These are phyloP conservation scores for Centella asiatica DNA, from an alignment of 129 eudicot genomes.

Conservation along the genomic window DNA sequence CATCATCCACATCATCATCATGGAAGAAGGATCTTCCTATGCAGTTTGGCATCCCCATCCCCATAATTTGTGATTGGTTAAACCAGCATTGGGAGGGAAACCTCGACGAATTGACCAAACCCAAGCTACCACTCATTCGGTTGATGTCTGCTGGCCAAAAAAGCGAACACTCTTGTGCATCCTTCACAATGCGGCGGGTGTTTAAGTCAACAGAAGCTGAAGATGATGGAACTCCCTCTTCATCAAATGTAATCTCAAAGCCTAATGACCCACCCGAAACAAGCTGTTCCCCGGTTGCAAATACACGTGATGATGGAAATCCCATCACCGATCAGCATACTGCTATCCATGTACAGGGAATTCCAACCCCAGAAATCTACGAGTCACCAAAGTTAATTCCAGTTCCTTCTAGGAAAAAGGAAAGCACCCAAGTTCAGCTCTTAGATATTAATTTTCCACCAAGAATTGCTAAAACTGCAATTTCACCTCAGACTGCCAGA, in stretches of 20 bases:
- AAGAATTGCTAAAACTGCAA: constrained; percentile 30
- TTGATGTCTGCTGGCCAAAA: constrained; percentile 77
- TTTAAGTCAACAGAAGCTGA: constrained; percentile 63
- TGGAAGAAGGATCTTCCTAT: constrained; percentile 71
- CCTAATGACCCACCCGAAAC: constrained; percentile 37
- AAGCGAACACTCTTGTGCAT: constrained; percentile 83
- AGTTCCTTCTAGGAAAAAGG: constrained; percentile 36
- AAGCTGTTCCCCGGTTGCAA: constrained; percentile 28
- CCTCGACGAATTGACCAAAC: constrained; percentile 82
- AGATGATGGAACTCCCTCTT: constrained; percentile 50
- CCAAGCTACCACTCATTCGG: constrained; percentile 74
- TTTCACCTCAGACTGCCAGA: constrained; percentile 19
- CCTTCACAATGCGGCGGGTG: constrained; percentile 78
- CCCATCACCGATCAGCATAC: constrained; percentile 25
- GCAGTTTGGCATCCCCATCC: constrained; percentile 97
- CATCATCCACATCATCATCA: constrained; percentile 70
- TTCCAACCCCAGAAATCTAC: constrained; percentile 83
- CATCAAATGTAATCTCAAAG: constrained; percentile 34
- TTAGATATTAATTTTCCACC: constrained; percentile 76
- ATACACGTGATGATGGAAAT: constrained; percentile 37
- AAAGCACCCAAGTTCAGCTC: constrained; percentile 49
- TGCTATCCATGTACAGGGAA: constrained; percentile 55
- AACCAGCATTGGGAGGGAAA: constrained; percentile 96
- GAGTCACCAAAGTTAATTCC: constrained; percentile 72
- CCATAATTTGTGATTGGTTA: constrained; percentile 82